Evolutionary conservation across 305 asterid species (phyloP), one percentile per base, ranked within the genome.

Genomic region (Fraxinus velutina): DNA sequence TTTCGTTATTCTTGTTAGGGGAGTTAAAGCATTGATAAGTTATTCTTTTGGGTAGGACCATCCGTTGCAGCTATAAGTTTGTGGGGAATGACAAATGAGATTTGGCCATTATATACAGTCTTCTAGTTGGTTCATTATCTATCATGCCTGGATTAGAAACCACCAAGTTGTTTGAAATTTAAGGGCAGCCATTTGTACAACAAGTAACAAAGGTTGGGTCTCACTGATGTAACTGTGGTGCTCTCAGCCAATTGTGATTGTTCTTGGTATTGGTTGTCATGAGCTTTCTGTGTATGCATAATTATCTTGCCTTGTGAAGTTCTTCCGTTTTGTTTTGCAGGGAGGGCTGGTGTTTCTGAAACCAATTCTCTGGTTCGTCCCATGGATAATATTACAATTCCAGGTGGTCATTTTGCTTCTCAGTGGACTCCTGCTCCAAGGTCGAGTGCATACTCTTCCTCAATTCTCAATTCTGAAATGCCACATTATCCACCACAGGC

Each of bases 401-500:
- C 85, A 15, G 86, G 75, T 27, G 84, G 78, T 13, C 85, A 85
- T 34, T 84, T 71, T 81, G 27, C 87, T 36, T 76, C 88, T 75
- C 88, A 85, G 62, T 85, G 87, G 86, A 87, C 78, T 76, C 73
- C 86, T 29, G 82, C 75, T 47, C 86, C 85, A 2, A 81, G 81
- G 75, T 75, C 85, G 32, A 50, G 82, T 81, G 85, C 80, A 78
- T 75, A 55, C 42, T 73, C 83, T 30, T 81, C 89, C 24, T 73
- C 84, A 17, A 76, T 30, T 84, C 84, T 8, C 19, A 81, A 39
- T 84, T 73, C 73, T 73, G 85, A 84, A 55, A 55, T 75, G 75
- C 85, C 85, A 10, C 83, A 75, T 80, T 86, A 80, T 84, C 89
- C 72, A 78, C 86, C 87, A 50, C 89, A 83, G 84, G 86, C 80